These are phyloP conservation scores for Smittium mucronatum DNA, from an alignment of 371 early-diverging fungal genomes.

Conservation along the genomic window DNA sequence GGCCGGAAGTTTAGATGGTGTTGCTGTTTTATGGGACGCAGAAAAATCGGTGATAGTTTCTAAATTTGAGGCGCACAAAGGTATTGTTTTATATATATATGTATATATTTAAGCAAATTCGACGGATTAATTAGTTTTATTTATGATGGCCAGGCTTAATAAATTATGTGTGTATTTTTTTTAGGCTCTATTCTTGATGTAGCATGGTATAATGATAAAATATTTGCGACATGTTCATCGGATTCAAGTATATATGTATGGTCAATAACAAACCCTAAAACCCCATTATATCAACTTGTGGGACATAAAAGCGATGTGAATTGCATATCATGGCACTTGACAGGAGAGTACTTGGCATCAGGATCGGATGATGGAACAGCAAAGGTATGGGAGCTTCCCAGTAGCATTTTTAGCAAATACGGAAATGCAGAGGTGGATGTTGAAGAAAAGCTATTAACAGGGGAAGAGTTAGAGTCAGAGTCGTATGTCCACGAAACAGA, in stretches of 20 bases:
- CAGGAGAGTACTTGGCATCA: constrained; percentile 68
- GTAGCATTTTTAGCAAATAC: not conserved
- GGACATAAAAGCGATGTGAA: constrained; percentile 85
- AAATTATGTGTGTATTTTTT: not conserved
- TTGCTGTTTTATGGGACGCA: constrained; percentile 76
- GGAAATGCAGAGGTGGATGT: constrained; percentile 9
- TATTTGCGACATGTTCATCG: constrained; percentile 81
- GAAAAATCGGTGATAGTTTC: constrained; percentile 60
- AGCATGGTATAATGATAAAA: constrained; percentile 83
- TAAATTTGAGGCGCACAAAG: constrained; percentile 59
- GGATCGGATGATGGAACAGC: constrained; percentile 86
- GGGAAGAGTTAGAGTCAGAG: not conserved
- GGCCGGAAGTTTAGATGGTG: constrained; percentile 69
- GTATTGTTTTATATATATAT: constrained; percentile 15
- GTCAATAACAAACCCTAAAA: constrained; percentile 41
- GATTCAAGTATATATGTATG: constrained; percentile 75
- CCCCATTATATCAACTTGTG: constrained; percentile 41
- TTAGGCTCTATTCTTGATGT: constrained; percentile 60
- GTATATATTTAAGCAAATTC: too few relatives aligned
- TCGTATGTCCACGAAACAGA: not conserved
- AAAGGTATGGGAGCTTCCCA: constrained; percentile 43
- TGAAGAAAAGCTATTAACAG: not conserved
- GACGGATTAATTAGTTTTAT: too few relatives aligned
- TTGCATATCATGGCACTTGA: constrained; percentile 76
- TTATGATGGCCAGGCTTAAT: too few relatives aligned